Evolutionary conservation across 2,329 filamentous ascomycete genomes (phyloP).

Genomic region (Ophiognomonia clavigignenti-juglandacearum): DNA sequence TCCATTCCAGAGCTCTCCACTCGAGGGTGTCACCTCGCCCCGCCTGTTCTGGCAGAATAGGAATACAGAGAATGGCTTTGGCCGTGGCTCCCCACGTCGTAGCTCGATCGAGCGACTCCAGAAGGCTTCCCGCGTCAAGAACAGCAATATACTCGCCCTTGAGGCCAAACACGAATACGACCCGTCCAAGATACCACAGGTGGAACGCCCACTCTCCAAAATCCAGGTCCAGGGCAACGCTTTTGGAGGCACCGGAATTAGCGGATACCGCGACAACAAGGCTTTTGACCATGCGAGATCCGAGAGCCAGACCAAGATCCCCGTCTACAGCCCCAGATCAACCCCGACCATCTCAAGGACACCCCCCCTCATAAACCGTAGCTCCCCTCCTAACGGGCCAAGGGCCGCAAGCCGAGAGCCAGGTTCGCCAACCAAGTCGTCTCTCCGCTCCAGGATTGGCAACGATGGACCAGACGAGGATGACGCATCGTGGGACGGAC

Average conservation of each 20-base stretch:
- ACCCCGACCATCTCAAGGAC: constrained; percentile 28
- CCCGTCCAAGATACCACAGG: constrained; percentile 67
- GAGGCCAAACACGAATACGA: constrained; percentile 93
- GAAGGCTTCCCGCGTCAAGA: constrained; percentile 91
- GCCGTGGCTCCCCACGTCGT: constrained; percentile 63
- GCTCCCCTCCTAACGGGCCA: constrained; percentile 40
- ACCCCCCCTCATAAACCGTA: constrained; percentile 34
- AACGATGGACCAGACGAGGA: constrained; percentile 68
- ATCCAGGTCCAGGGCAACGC: constrained; percentile 71
- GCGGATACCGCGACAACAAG: constrained; percentile 46
- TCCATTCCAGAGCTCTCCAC: constrained; percentile 79
- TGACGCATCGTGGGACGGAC: constrained; percentile 55
- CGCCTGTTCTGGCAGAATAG: constrained; percentile 88
- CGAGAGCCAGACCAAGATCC: constrained; percentile 58
- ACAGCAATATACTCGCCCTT: constrained; percentile 93
- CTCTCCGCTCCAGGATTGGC: constrained; percentile 65
- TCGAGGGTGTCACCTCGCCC: constrained; percentile 65
- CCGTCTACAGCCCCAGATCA: constrained; percentile 52
- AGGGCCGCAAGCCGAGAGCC: constrained; percentile 55
- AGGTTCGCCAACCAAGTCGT: constrained; percentile 82
- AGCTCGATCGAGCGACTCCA: constrained; percentile 95
- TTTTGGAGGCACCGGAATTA: constrained; percentile 54
- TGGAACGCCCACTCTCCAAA: constrained; percentile 78
- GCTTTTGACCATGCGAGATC: constrained; percentile 41
- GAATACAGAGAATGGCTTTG: constrained; percentile 68